A percentile compares a stretch with the other conserved stretches of the same genome.
These are phyloP conservation scores for Trametes villosa DNA, from an alignment of 768 basidiomycete genomes.

Conservation along the genomic window DNA sequence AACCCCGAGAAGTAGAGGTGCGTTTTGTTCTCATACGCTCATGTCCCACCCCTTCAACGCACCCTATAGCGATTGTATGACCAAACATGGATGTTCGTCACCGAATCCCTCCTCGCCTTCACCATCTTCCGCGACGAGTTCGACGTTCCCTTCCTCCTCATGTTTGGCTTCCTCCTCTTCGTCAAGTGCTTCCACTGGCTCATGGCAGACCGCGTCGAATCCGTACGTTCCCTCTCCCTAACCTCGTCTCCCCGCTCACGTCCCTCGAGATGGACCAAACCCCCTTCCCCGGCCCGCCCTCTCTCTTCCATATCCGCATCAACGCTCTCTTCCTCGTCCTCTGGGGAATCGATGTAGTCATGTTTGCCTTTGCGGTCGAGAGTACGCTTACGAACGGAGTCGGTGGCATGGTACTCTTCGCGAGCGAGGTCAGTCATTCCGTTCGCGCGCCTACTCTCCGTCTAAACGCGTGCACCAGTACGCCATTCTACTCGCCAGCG, in stretches of 20 bases:
- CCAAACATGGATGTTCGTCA: constrained; percentile 96
- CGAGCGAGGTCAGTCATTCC: constrained; percentile 73
- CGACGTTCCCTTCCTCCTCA: constrained; percentile 87
- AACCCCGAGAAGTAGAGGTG: constrained; percentile 92
- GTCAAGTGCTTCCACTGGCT: constrained; percentile 99
- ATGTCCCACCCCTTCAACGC: neutral
- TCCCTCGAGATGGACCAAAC: constrained; percentile 90
- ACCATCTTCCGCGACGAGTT: constrained; percentile 98
- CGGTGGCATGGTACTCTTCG: constrained; percentile 93
- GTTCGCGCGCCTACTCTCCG: neutral
- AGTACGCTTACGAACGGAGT: constrained; percentile 79
- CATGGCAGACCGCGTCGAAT: constrained; percentile 93
- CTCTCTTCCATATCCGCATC: constrained; percentile 87
- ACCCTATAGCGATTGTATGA: constrained; percentile 87
- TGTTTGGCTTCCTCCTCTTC: constrained; percentile 94
- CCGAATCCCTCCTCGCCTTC: constrained; percentile 93
- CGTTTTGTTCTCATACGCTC: constrained; percentile 27
- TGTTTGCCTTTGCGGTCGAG: constrained; percentile 82
- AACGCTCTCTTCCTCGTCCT: constrained; percentile 72
- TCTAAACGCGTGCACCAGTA: constrained; percentile 57
- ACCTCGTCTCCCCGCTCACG: constrained; percentile 8
- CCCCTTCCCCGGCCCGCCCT: constrained; percentile 81
- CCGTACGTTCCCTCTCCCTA: constrained; percentile 56
- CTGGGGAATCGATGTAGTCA: constrained; percentile 71
- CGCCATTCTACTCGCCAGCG: constrained; percentile 83